Percentiles rank a stretch among this genome's conserved stretches.
Evolutionary conservation across 2,329 filamentous ascomycete species (phyloP).

Genomic region (Trichophyton schoenleinii): DNA sequence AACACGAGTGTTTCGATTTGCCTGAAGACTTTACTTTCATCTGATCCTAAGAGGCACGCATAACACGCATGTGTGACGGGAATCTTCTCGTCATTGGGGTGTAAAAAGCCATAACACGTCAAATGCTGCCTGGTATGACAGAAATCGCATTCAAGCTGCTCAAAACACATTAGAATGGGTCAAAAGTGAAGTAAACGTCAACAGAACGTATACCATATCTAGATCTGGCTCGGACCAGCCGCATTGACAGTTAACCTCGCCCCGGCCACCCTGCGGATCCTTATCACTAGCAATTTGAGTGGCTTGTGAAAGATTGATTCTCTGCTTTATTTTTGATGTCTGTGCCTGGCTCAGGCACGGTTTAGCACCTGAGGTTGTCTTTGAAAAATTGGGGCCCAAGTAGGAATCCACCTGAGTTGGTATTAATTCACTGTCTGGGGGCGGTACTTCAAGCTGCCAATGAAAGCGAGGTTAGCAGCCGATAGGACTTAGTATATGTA

Average conservation of each 20-base stretch:
- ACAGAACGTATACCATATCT: constrained; percentile 28
- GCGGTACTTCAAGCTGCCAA: neutral
- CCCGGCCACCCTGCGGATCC: neutral
- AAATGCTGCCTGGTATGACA: constrained; percentile 37
- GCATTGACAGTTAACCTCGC: constrained; percentile 30
- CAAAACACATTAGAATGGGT: neutral
- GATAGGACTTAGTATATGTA: neutral
- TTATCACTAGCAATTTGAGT: neutral
- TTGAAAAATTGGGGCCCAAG: constrained; percentile 5
- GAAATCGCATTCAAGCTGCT: constrained; percentile 33
- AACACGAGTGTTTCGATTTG: constrained; percentile 21
- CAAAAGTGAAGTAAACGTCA: constrained; percentile 3
- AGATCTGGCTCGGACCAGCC: constrained; percentile 27
- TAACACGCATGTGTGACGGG: constrained; percentile 37
- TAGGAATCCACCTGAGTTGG: constrained; percentile 19
- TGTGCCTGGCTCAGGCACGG: neutral
- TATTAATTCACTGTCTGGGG: constrained; percentile 17
- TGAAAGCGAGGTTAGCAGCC: neutral
- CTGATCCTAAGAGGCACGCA: constrained; percentile 29
- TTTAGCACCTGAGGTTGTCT: neutral
- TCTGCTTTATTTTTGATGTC: neutral
- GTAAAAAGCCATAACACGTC: constrained; percentile 35
- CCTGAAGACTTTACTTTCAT: constrained; percentile 18
- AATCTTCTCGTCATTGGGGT: constrained; percentile 26
- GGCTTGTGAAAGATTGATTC: neutral